Evolutionary conservation across 371 early-diverging fungal species (phyloP), one percentile per base, ranked within the genome.

Genomic region (Saksenaea oblongispora): DNA sequence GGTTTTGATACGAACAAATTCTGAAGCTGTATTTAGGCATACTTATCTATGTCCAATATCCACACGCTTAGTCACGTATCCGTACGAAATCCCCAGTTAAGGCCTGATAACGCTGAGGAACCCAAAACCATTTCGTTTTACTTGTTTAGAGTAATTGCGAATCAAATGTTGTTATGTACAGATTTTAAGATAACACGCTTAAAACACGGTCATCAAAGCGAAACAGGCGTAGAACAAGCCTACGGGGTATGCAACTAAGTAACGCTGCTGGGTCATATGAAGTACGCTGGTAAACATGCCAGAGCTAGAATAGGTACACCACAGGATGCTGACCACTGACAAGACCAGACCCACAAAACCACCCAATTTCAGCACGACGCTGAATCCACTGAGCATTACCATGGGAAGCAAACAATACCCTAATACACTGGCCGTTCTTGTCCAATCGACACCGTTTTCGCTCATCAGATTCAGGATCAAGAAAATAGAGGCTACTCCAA

Each of bases 351-450:
- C 89, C 26, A 91, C 61, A 4, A 76, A 67, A 28, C 84, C 85
- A 61, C 87, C 75, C 34, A 87, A 60, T 26, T 71, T 73, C 10
- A 84, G 54, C 2, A 79, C 72, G 2, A 80, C 73, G 17, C 89
- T 84, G 41, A 92, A 68, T 57, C 89, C 80, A 67, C 91, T 89
- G 53, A 94, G 74, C 69, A 97, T 74, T 13, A 98, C 97, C 87
- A 98, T 89, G 0, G 99, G 99, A 58, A 98, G 79, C 63, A 97
- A 76, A 73, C 96, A 97, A 79, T 98, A 98, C 10, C 99, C 99
- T 47, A 98, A 85, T 17, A 98, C 96, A 76, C 93, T 93, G 18
- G 97, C 96, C 9, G 95, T 95, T 62, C 93, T 86, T 63, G 91
- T 89, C 54, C 86, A 86, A 61, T 94, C 96, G 34, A 98, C 84